Base-by-base conservation (phyloP, 352 stramenopile species). In the Phytophthora syringae region DNA sequence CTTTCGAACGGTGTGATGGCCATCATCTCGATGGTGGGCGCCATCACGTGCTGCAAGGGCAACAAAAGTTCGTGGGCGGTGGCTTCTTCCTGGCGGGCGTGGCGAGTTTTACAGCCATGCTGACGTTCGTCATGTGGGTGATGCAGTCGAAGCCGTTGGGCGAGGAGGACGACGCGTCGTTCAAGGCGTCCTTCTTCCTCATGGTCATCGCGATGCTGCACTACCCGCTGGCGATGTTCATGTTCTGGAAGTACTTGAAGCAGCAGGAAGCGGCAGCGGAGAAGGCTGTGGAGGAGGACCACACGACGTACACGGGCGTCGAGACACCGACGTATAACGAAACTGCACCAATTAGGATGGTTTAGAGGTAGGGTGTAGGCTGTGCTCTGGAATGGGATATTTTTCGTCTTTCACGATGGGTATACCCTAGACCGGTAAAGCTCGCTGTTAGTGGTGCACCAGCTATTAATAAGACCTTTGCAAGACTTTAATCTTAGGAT, bases 121-220 rank as follows among this genome's bases (percentile, higher is more conserved):
- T 63, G 43, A 34, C 54, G 32, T 45, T 63, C 32, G 45, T 79
- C 18, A 50, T 80, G 30, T 89, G 80, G 80, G 40, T 88, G 22
- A 49, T 65, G 5, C 82, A 90, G 76, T 45, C 74, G 39, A 60
- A 72, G 22, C 56, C 78, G 49, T 61, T 90, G 50, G 64, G 71
- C 22, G 71, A 88, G 64, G 63, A 76, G 15, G 79, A 89, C 71
- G 76, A 86, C 51, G 67, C 81, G 27, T 73, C 60, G 42, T 63
- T 84, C 52, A 81, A 79, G 42, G 60, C 68, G n/a, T 5, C 71
- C 79, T 43, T 89, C 89, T 64, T 86, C 7, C 28, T 87, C 7
- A 86, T 73, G 53, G 59, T 89, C 9, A 58, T 87, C 40, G 74
- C 80, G 12, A 64, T 77, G 13, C 27, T 83, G n/a, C n/a, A n/a